phyloP scores from a whole-genome alignment of 208 protist species.

The Acanthamoeba triangularis region DNA sequence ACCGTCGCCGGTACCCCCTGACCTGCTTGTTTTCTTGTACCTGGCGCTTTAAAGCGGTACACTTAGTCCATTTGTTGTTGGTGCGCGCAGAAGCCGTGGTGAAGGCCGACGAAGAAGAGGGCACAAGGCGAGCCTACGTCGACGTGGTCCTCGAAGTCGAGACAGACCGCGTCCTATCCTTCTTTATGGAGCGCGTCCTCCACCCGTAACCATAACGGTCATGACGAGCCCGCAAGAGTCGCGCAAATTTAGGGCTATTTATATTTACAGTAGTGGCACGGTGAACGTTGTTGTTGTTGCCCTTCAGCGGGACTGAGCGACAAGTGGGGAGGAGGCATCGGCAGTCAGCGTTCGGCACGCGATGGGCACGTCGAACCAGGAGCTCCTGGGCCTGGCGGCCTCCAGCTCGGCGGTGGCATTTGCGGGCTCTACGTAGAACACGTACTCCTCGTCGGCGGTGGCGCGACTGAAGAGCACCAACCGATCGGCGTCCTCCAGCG shows the following conservation, averaged over 20 bases:
- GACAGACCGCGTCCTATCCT: background rate
- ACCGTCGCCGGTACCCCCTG: background rate
- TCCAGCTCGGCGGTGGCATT: background rate
- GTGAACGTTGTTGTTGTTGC: background rate
- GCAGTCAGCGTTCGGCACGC: background rate
- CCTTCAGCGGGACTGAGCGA: background rate
- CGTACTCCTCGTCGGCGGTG: background rate
- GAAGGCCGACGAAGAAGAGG: slow-evolving; percentile 10
- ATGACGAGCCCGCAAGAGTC: too few relatives aligned
- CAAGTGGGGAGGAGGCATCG: background rate
- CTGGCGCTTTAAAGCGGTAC: background rate
- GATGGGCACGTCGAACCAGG: slow-evolving; percentile 3
- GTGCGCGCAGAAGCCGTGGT: background rate
- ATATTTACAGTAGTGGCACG: background rate
- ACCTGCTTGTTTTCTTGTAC: background rate
- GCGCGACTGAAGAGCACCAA: background rate
- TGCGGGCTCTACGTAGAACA: background rate
- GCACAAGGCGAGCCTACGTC: background rate
- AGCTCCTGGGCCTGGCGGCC: background rate
- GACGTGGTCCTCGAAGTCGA: slow-evolving; percentile 7
- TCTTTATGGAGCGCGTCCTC: slow-evolving; percentile 13
- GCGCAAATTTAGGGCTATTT: too few relatives aligned
- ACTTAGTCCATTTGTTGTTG: background rate
- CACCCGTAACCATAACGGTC: background rate
- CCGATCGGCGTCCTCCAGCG: background rate